Base-by-base conservation (phyloP, 345 rosid genomes). In the Cochlearia excelsa region DNA sequence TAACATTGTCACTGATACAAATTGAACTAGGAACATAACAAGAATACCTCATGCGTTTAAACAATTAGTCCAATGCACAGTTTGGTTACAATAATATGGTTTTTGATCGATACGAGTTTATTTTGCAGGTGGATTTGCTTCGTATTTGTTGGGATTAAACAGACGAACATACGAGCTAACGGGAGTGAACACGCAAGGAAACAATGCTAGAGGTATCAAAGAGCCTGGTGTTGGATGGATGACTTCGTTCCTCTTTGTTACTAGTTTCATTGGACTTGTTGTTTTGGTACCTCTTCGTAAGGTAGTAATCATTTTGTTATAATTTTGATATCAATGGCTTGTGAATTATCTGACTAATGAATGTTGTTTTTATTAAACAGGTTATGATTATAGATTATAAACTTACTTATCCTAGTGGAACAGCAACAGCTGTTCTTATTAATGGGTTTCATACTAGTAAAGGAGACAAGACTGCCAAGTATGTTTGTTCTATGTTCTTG, bases 141-240 rank as follows among this genome's bases (percentile, higher is more conserved):
- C 99, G 2, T 93, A 89, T 66, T 69, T 93, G 59, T 57, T 93
- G 77, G 97, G 91, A 49, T 77, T 93, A 55, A 89, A 82, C 57
- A 58, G 78, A 71, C 67, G 61, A 68, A 93, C 95, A 1, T 89
- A 83, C 57, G 85, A 76, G 76, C 82, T 72, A 11, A 82, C 85
- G 1, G 75, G 75, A 52, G 99, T 82, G 35, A 77, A 76, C 44
- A 73, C 88, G 2, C 74, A 60, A n/a, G 90, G 95, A 38, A 93
- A 89, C 72, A 74, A 27, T 75, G 84, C 90, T 35, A 65, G 67
- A 7, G 82, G 90, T 61, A 76, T 67, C 8, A 93, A 82, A 71
- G 99, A 93, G 54, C 99, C 96, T 33, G 88, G 81, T 50, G 54
- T 93, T 63, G 88, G 83, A 50, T 90, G 97, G 97, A 90, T 90